These are phyloP conservation scores for Musa beccarii DNA, from an alignment of 176 grass and related monocot species.

Conservation along the genomic window DNA sequence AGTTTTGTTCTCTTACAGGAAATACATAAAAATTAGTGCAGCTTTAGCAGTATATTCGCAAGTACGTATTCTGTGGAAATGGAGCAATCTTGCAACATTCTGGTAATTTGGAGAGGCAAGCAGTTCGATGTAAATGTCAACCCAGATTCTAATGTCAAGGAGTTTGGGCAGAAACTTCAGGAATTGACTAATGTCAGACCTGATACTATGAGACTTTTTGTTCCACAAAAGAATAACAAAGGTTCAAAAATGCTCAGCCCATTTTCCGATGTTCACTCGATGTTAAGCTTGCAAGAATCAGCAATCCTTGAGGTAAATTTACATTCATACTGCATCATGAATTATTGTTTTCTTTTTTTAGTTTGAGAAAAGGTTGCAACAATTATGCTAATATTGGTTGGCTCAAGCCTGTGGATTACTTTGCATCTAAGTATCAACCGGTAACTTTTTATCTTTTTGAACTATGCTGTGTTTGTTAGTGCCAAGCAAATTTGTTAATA, in stretches of 20 bases:
- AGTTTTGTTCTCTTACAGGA: neutral
- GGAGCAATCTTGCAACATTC: conserved; percentile 46
- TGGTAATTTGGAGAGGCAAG: conserved; percentile 70
- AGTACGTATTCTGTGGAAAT: conserved; percentile 13
- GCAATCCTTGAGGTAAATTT: conserved; percentile 47
- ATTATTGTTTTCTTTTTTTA: neutral
- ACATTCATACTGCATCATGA: neutral
- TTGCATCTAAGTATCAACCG: neutral
- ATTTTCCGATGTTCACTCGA: conserved; percentile 48
- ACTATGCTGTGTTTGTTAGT: neutral
- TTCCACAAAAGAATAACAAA: conserved; percentile 56
- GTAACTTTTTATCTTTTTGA: neutral
- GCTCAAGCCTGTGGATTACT: neutral
- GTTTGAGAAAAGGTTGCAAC: neutral
- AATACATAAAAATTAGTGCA: neutral
- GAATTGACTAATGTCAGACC: conserved; percentile 77
- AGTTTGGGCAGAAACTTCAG: conserved; percentile 70
- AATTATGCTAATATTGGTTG: neutral
- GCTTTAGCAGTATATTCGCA: neutral
- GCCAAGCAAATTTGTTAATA: no score
- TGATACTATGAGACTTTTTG: conserved; percentile 77
- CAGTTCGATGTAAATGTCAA: conserved; percentile 60
- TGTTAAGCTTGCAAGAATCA: conserved; percentile 56
- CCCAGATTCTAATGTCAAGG: conserved; percentile 56
- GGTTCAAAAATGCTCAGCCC: conserved; percentile 67